Evolutionary conservation across 164 flowering plant genomes (phyloP), one percentile per base, ranked within the genome.

Genomic region (Macadamia integrifolia): DNA sequence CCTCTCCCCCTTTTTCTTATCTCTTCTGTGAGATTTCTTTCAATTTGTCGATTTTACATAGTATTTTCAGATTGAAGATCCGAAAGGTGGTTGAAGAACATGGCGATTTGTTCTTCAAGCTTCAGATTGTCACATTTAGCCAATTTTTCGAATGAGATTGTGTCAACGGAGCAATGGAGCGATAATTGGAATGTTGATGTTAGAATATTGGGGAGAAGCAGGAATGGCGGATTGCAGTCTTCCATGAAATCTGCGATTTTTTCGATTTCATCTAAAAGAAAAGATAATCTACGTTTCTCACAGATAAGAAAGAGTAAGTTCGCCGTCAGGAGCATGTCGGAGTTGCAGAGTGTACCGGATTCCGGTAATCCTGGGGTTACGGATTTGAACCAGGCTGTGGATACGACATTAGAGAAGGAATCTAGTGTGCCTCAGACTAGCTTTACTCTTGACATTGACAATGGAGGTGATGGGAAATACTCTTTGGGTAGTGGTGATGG

Each of bases 401-500:
- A 23, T 23, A 23, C 23, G 23, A 23, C 23, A 23, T 23, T 23
- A 23, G 23, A 23, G 23, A 23, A 67, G 23, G 68, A 66, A 58
- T 48, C 29, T 9, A 30, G 15, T 15, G 48, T 29, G 56, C 53
- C 48, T 46, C 68, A 55, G 58, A 56, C 53, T 52, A 61, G 68
- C 3, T 48, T 40, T 67, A 35, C n/a, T 11, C 64, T 58, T 5
- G 69, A 61, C 15, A 48, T 43, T 62, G 79, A 66, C 48, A 65
- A 63, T 69, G 73, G 65, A 52, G 61, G 62, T 14, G 66, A 64
- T 48, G 69, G 65, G 55, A 74, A 69, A 46, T 70, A 62, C 59
- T 64, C 71, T 14, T 62, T 63, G 31, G 66, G 71, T 68, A 78
- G 78, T 18, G 73, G 64, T 70, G 87, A 77, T 64, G 88, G 89